Evolutionary conservation across 257 asterid genomes (phyloP).

Genomic region (Plectranthus barbatus): DNA sequence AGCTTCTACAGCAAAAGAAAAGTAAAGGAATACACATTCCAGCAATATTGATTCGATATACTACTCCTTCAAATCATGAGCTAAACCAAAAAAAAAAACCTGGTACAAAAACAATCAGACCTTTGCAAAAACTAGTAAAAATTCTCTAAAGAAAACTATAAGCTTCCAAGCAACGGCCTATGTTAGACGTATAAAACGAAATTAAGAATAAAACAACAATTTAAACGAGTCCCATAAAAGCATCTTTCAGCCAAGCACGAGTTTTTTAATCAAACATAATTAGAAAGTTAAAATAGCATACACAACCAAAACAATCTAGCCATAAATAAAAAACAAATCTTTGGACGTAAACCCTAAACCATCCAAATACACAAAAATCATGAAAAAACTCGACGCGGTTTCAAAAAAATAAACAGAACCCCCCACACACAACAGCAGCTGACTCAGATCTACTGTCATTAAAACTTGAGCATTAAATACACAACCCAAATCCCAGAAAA

Average conservation of each 20-base stretch:
- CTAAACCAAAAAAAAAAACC: neutral
- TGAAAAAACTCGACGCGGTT: neutral
- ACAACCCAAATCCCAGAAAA: neutral
- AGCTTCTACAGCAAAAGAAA: conserved; percentile 34
- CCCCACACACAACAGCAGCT: neutral
- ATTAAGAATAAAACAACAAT: neutral
- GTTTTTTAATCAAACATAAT: neutral
- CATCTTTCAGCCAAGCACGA: neutral
- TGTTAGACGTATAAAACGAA: too few relatives aligned
- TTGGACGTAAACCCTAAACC: neutral
- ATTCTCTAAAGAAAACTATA: neutral
- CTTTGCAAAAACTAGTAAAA: neutral
- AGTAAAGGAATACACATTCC: conserved; percentile 34
- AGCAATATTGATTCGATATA: neutral
- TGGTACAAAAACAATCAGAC: neutral
- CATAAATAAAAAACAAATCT: neutral
- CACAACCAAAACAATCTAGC: neutral
- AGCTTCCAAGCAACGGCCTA: neutral
- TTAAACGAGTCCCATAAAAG: neutral
- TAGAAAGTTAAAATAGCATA: neutral
- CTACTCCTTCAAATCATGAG: neutral
- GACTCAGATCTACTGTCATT: conserved; percentile 20
- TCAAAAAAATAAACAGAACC: neutral
- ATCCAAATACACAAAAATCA: neutral
- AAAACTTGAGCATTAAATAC: neutral